A percentile compares a stretch with the other conserved stretches of the same genome.
These are phyloP conservation scores for Kodamaea neixiangensis DNA, from an alignment of 805 yeast species.

Conservation along the genomic window DNA sequence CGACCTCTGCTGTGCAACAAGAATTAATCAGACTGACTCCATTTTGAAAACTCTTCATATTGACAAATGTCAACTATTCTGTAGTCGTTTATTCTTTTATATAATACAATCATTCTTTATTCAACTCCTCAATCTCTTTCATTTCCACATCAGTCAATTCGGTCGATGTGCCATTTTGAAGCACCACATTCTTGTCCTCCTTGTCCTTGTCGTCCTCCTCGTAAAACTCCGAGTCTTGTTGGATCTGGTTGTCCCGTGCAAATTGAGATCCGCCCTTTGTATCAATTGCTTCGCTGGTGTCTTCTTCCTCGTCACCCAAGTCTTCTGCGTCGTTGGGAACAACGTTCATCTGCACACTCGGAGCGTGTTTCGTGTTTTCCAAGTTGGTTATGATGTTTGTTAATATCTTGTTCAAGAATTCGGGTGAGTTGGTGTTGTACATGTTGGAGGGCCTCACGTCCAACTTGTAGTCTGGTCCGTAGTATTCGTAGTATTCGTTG, in stretches of 20 bases:
- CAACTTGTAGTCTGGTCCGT: constrained; percentile 93
- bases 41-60: background rate
- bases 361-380: constrained; percentile 91
- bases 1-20: too few relatives aligned
- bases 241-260: constrained; percentile 75
- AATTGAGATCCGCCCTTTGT: constrained; percentile 88
- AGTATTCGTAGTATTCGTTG: constrained; percentile 95
- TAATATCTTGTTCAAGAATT: constrained; percentile 81
- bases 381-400: constrained; percentile 75
- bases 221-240: constrained; percentile 76
- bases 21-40: too few relatives aligned
- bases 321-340: constrained; percentile 91
- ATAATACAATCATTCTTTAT: constrained; percentile 17
- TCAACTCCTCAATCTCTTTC: constrained; percentile 39
- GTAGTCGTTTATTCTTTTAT: background rate
- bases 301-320: constrained; percentile 84
- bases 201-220: constrained; percentile 57
- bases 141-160: constrained; percentile 39
- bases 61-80: background rate
- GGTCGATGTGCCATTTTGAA: constrained; percentile 5
- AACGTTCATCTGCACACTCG: constrained; percentile 91
- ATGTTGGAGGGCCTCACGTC: constrained; percentile 95
- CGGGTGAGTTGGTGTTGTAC: constrained; percentile 95
- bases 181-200: constrained; percentile 30
- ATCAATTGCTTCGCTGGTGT: constrained; percentile 73